Evolutionary conservation across 2,329 filamentous ascomycete genomes (phyloP).

Genomic region (Aspergillus clavatus): DNA sequence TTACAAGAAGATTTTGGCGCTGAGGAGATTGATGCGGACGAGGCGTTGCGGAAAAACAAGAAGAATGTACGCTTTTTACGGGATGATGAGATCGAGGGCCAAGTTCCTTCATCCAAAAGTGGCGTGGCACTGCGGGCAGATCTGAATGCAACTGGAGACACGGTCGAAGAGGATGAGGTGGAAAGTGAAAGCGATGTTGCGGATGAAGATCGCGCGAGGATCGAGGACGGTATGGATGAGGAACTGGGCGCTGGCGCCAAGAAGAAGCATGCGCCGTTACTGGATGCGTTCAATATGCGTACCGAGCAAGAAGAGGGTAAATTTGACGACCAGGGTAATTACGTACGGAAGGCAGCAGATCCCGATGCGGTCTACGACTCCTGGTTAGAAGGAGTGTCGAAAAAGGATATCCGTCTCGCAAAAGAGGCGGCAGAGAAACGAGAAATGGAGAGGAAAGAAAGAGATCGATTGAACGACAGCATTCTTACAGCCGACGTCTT

Average conservation of each 20-base stretch:
- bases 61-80: conserved; percentile 59
- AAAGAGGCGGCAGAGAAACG: conserved; percentile 82
- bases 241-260: conserved; percentile 86
- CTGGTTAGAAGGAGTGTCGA: conserved; percentile 88
- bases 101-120: conserved; percentile 67
- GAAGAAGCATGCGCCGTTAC: conserved; percentile 86
- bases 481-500: conserved; percentile 70
- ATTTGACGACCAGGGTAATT: conserved; percentile 90
- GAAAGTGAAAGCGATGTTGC: conserved; percentile 55
- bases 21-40: conserved; percentile 49
- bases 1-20: conserved; percentile 56
- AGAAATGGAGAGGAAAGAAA: conserved; percentile 68
- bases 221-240: conserved; percentile 74
- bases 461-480: conserved; percentile 68
- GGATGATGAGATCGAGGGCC: conserved; percentile 67
- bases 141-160: conserved; percentile 48
- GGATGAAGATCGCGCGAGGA: conserved; percentile 64
- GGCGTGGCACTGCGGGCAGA: conserved; percentile 61
- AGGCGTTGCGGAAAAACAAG: conserved; percentile 54
- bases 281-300: conserved; percentile 94
- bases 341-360: conserved; percentile 79
- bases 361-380: conserved; percentile 85
- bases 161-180: conserved; percentile 60
- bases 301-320: conserved; percentile 85
- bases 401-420: conserved; percentile 86